These are phyloP conservation scores for Lentinula edodes DNA, from an alignment of 768 basidiomycete genomes.

Conservation along the genomic window DNA sequence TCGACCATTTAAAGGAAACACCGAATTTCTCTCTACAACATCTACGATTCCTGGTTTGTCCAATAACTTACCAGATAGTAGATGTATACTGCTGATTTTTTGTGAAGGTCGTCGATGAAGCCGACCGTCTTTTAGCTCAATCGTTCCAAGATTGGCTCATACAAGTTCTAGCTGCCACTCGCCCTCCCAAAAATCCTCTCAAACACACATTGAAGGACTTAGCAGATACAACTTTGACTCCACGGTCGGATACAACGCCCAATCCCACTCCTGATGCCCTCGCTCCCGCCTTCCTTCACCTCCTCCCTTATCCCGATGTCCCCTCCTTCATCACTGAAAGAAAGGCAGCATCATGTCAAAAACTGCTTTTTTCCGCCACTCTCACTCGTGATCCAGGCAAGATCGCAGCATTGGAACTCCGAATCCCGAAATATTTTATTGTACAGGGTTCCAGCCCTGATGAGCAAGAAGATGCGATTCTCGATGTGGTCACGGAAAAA, in stretches of 20 bases:
- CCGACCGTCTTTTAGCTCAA: slow-evolving; percentile 91
- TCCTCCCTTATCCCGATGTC: slow-evolving; percentile 31
- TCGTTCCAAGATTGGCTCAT: slow-evolving; percentile 96
- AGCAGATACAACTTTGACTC: not conserved
- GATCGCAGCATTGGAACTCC: slow-evolving; percentile 73
- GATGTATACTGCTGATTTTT: not conserved
- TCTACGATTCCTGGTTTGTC: slow-evolving; percentile 82
- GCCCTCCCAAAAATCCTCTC: slow-evolving; percentile 18
- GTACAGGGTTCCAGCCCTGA: slow-evolving; percentile 48
- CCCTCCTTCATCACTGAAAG: slow-evolving; percentile 52
- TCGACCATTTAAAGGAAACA: slow-evolving; percentile 88
- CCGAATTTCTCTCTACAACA: slow-evolving; percentile 91
- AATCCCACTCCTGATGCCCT: slow-evolving; percentile 45
- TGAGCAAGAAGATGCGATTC: slow-evolving; percentile 19
- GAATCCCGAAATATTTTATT: slow-evolving; percentile 83
- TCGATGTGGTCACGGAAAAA: slow-evolving; percentile 63
- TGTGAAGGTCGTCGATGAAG: slow-evolving; percentile 89
- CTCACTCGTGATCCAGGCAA: slow-evolving; percentile 93
- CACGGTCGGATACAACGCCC: not conserved
- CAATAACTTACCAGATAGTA: not conserved
- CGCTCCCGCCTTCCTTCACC: slow-evolving; percentile 53
- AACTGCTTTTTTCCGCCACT: slow-evolving; percentile 94
- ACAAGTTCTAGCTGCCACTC: slow-evolving; percentile 74
- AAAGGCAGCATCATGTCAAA: slow-evolving; percentile 74
- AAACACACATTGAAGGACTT: not conserved